phyloP scores from a whole-genome alignment of 768 basidiomycete species.

The Lyophyllum shimeji region DNA sequence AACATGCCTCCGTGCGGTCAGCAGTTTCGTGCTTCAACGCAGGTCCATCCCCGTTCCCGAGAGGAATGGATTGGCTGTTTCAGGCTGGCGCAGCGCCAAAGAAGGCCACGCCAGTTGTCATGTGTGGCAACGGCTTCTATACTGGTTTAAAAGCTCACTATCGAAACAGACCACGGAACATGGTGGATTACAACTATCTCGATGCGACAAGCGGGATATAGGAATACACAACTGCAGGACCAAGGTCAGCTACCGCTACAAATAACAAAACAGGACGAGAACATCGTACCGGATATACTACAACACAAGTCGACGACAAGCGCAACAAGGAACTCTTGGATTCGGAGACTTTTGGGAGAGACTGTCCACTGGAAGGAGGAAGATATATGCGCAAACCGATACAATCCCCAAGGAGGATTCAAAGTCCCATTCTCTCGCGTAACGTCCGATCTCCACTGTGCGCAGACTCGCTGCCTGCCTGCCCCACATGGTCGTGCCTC shows the following conservation, averaged over 20 bases:
- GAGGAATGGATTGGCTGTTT: background rate
- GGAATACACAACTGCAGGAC: slow-evolving; percentile 23
- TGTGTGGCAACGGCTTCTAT: background rate
- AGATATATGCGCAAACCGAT: background rate
- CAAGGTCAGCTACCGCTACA: slow-evolving; percentile 29
- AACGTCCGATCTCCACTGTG: slow-evolving; percentile 73
- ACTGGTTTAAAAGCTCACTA: background rate
- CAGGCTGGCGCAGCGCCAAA: background rate
- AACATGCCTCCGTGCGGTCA: background rate
- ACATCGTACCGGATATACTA: slow-evolving; percentile 29
- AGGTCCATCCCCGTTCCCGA: background rate
- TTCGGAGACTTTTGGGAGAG: slow-evolving; percentile 8
- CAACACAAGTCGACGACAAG: slow-evolving; percentile 11
- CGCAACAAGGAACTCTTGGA: slow-evolving; percentile 8
- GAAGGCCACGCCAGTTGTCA: too few relatives aligned
- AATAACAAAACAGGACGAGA: slow-evolving; percentile 1
- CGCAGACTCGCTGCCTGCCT: slow-evolving; percentile 30
- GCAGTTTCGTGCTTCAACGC: background rate
- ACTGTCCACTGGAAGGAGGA: slow-evolving; percentile 10
- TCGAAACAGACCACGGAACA: background rate
- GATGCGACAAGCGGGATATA: slow-evolving; percentile 13
- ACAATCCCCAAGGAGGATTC: slow-evolving; percentile 18
- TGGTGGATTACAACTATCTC: background rate
- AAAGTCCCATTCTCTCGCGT: slow-evolving; percentile 82
- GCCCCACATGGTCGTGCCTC: slow-evolving; percentile 31